Evolutionary conservation across 345 rosid species (phyloP), one percentile per base, ranked within the genome.

Genomic region (Rhodamnia argentea): DNA sequence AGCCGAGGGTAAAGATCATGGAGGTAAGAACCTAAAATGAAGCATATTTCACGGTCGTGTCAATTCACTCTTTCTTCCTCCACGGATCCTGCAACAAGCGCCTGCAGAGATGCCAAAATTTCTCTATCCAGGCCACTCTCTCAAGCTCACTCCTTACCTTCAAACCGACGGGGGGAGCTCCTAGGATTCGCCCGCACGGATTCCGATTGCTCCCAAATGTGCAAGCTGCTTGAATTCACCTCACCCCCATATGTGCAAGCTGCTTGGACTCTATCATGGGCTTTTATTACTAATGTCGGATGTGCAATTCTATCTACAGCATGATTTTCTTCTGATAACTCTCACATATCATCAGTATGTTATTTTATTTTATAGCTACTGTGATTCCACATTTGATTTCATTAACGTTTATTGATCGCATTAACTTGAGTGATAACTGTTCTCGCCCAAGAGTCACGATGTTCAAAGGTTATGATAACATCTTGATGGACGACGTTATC

Each of bases 1-100:
- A 95, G 85, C 95, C 94, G 15, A 94, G 98, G 82, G 97, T 96
- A 85, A 94, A 94, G 92, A 95, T 95, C 64, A 96, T 93, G 85
- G 98, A 94, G 89, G 98, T 57, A 57, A 57, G n/a, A 23, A 11
- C 60, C 23, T 2, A 0, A 0, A 56, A 56, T 56, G n/a, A 1
- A n/a, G n/a, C 5, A 12, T 22, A 56, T 8, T 23, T 56, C 59
- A 56, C 12, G n/a, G n/a, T 56, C 23, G 59, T 2, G 1, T 56
- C n/a, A 11, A 12, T 10, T n/a, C n/a, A n/a, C n/a, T n/a, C n/a
- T n/a, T n/a, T n/a, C n/a, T n/a, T n/a, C n/a, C n/a, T n/a, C n/a
- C n/a, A n/a, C n/a, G n/a, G n/a, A n/a, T 56, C 59, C 59, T 23
- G n/a, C 59, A 22, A 26, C 13, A 23, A 56, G 1, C 0, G 59